Evolutionary conservation across 768 basidiomycete species (phyloP).

Genomic region (Punctularia strigosozonata): DNA sequence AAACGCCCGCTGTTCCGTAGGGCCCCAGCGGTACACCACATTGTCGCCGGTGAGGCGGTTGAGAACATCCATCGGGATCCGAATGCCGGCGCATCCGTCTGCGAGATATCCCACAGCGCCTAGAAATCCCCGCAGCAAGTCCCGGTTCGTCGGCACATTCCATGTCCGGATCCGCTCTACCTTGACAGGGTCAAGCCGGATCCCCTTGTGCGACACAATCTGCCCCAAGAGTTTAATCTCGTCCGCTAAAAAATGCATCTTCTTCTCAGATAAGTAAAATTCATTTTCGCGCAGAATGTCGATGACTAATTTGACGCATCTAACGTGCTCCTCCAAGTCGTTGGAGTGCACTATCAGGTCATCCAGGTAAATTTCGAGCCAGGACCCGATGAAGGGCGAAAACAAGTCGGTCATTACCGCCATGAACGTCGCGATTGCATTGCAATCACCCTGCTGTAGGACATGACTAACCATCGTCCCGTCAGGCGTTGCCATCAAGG

Average conservation of each 20-base stretch:
- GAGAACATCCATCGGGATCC: conserved; percentile 18
- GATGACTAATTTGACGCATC: conserved; percentile 20
- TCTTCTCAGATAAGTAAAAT: conserved; percentile 23
- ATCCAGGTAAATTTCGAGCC: conserved; percentile 24
- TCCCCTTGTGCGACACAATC: conserved; percentile 15
- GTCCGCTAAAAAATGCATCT: conserved; percentile 20
- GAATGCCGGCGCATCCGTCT: conserved; percentile 12
- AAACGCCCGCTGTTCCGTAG: conserved; percentile 6
- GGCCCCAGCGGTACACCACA: conserved; percentile 8
- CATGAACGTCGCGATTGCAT: conserved; percentile 28
- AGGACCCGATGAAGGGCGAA: conserved; percentile 15
- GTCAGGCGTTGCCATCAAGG: conserved; percentile 15
- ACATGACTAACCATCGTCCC: conserved; percentile 32
- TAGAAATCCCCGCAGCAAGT: conserved; percentile 21
- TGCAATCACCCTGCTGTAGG: conserved; percentile 22
- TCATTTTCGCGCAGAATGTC: conserved; percentile 20
- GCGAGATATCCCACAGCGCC: conserved; percentile 25
- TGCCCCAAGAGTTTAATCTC: conserved; percentile 20
- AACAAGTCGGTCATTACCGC: conserved; percentile 31
- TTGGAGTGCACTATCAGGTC: conserved; percentile 23
- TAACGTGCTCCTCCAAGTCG: conserved; percentile 16
- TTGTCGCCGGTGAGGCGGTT: conserved; percentile 4
- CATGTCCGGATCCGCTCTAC: conserved; percentile 16
- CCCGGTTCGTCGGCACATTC: conserved; percentile 16
- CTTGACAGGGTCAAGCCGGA: conserved; percentile 17